Percentiles rank a stretch among this genome's conserved stretches.
These are phyloP conservation scores for Sanghuangporus baumii DNA, from an alignment of 1,284 basidiomycete genomes.

Conservation along the genomic window DNA sequence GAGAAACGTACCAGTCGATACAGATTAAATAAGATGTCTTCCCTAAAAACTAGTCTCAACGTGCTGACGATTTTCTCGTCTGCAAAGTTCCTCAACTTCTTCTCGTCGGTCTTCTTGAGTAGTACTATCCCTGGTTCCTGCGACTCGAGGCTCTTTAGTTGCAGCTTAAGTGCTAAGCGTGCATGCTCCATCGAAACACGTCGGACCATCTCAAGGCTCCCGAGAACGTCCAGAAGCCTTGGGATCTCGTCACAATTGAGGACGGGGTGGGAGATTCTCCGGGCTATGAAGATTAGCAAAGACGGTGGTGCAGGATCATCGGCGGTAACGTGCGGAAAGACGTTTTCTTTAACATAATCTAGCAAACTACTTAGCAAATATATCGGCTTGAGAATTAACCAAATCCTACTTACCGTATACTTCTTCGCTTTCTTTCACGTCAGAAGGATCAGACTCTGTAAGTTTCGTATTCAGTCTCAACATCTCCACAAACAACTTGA, in stretches of 20 bases:
- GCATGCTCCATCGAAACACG: neutral
- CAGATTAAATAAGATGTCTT: slow-evolving; percentile 1
- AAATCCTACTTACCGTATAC: neutral
- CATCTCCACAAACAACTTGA: neutral
- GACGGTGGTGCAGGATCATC: neutral
- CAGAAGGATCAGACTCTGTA: neutral
- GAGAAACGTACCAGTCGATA: slow-evolving; percentile 6
- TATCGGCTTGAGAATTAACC: neutral
- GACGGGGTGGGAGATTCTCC: neutral
- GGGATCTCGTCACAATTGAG: neutral
- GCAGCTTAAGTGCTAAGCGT: neutral
- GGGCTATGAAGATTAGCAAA: neutral
- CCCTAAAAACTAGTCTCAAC: neutral
- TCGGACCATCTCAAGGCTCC: slow-evolving; percentile 1
- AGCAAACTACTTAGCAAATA: neutral
- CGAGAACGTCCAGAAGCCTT: slow-evolving; percentile 4
- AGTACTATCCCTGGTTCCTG: neutral
- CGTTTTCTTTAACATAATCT: slow-evolving; percentile 1
- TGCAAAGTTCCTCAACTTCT: neutral
- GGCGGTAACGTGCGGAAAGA: neutral
- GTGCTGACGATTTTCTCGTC: neutral
- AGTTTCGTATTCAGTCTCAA: neutral
- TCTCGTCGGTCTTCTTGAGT: neutral
- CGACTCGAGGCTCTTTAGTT: neutral
- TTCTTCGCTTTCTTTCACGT: neutral